These are phyloP conservation scores for Citrus hindsii DNA, from an alignment of 345 rosid species.

Conservation along the genomic window DNA sequence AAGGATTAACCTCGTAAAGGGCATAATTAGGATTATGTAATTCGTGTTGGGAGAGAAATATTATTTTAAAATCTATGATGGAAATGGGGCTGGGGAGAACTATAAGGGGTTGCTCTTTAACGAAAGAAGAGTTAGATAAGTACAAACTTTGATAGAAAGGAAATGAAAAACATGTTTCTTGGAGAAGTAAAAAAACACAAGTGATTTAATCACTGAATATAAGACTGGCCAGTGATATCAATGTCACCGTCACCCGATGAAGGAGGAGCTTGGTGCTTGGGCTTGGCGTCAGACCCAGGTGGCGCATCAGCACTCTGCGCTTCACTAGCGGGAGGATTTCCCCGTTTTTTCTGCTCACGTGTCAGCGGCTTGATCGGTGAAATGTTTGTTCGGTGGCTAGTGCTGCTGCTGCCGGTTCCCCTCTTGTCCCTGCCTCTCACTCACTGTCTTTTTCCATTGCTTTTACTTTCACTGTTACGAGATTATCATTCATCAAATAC, in stretches of 20 bases:
- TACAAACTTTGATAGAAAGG: background rate
- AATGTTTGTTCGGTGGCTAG: conserved; percentile 34
- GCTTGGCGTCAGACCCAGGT: conserved; percentile 15
- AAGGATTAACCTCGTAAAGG: no score
- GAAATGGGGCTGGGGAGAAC: no score
- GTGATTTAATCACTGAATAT: conserved; percentile 40
- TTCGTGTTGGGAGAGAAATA: no score
- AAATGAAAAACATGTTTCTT: no score
- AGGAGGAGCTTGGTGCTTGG: conserved; percentile 35
- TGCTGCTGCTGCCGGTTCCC: conserved; percentile 21
- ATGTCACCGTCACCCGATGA: conserved; percentile 55
- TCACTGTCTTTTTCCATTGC: conserved; percentile 26
- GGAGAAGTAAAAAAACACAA: no score
- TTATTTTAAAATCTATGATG: no score
- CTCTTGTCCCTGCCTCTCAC: conserved; percentile 15
- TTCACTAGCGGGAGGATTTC: conserved; percentile 51
- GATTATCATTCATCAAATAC: background rate
- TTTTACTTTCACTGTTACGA: background rate
- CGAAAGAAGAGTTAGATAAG: background rate
- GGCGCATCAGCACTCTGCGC: conserved; percentile 64
- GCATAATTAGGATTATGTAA: no score
- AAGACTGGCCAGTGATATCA: conserved; percentile 70
- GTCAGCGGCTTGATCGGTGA: conserved; percentile 51
- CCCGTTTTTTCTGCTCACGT: conserved; percentile 24
- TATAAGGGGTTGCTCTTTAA: no score